Conservation (phyloP, 345 rosid genomes). For the Sapria himalayana region DNA sequence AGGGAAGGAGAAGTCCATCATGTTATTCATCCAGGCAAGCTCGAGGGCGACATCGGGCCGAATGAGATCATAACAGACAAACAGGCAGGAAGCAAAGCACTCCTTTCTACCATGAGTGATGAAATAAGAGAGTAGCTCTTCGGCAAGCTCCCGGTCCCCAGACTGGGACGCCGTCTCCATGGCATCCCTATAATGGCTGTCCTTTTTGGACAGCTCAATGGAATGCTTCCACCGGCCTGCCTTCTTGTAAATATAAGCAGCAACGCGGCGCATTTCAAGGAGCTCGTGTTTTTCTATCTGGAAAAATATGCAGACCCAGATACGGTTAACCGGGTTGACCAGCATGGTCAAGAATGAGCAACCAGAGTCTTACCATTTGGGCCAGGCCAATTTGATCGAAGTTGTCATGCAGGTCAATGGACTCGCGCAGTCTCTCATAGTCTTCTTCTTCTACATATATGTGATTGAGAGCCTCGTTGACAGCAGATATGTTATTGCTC, state of each 20-base stretch:
- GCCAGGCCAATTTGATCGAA: constrained; percentile 89
- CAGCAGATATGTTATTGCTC: constrained; percentile 83
- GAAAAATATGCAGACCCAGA: too few relatives aligned
- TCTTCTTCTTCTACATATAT: constrained; percentile 92
- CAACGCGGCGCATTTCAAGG: constrained; percentile 98
- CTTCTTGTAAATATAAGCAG: constrained; percentile 93
- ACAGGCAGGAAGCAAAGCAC: constrained; percentile 82
- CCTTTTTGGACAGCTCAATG: constrained; percentile 88
- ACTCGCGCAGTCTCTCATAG: constrained; percentile 80
- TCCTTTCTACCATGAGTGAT: constrained; percentile 75
- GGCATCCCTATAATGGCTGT: constrained; percentile 79
- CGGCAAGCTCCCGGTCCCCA: constrained; percentile 91
- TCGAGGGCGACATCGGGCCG: constrained; percentile 73
- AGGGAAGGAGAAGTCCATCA: constrained; percentile 81
- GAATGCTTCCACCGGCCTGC: constrained; percentile 99
- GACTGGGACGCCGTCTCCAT: constrained; percentile 99
- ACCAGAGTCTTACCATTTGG: constrained; percentile 69
- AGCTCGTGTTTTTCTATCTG: constrained; percentile 99
- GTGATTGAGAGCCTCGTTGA: constrained; percentile 82
- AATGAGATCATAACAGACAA: constrained; percentile 77
- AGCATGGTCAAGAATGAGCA: too few relatives aligned
- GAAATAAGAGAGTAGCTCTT: constrained; percentile 86
- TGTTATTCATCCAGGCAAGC: constrained; percentile 75
- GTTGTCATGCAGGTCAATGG: constrained; percentile 78
- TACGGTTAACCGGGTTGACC: too few relatives aligned